Conservation (phyloP, 176 grass and related monocot species). For the Lolium perenne region DNA sequence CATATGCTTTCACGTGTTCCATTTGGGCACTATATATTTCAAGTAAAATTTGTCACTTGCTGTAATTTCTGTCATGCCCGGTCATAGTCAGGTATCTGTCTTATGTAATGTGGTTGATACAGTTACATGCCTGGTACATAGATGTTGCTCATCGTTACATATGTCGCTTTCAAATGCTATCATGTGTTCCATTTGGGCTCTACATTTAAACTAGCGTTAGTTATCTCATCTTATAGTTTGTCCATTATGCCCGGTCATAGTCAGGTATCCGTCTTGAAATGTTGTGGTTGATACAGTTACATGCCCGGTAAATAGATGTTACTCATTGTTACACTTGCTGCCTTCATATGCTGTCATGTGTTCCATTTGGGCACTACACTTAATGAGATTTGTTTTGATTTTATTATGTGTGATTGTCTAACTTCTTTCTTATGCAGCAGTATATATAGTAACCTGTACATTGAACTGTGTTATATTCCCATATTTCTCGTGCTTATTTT, state of each 20-base stretch:
- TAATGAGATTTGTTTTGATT: neutral
- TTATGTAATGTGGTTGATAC: constrained; percentile 46
- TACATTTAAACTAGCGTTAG: neutral
- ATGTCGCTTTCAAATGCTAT: constrained; percentile 19
- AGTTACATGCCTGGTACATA: constrained; percentile 51
- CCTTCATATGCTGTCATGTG: constrained; percentile 47
- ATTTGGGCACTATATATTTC: constrained; percentile 38
- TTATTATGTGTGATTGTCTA: neutral
- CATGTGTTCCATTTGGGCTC: constrained; percentile 55
- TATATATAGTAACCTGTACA: neutral
- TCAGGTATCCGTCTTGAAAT: constrained; percentile 53
- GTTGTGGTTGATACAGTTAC: constrained; percentile 58
- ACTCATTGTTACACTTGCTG: constrained; percentile 43
- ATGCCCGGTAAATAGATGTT: constrained; percentile 41
- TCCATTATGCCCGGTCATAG: constrained; percentile 26
- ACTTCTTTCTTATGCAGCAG: too few relatives aligned
- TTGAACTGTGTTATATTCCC: neutral
- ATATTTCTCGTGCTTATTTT: neutral
- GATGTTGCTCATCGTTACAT: constrained; percentile 45
- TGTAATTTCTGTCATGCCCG: neutral
- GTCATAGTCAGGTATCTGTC: constrained; percentile 57
- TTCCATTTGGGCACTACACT: constrained; percentile 55
- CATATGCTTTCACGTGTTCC: constrained; percentile 50
- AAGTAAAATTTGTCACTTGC: neutral
- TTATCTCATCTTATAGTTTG: neutral